These are phyloP conservation scores for Incumbomyces delicatus DNA, from an alignment of 2,329 filamentous ascomycete genomes.

Conservation along the genomic window DNA sequence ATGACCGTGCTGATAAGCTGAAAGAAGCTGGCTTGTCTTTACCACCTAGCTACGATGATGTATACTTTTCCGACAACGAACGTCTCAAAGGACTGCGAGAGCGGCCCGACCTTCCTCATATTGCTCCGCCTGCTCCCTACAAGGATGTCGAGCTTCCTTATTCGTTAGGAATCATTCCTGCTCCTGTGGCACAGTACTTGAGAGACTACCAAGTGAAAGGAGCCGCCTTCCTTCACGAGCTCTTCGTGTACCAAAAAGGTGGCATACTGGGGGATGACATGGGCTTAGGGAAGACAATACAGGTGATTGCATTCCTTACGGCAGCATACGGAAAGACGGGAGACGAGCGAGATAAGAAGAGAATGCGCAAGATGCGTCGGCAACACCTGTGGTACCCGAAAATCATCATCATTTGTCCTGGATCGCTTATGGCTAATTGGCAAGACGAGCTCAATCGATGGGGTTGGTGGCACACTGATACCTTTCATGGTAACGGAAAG, in stretches of 20 bases:
- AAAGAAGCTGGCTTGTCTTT: slow-evolving; percentile 61
- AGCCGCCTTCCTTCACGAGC: slow-evolving; percentile 71
- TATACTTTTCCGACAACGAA: slow-evolving; percentile 67
- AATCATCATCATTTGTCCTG: slow-evolving; percentile 78
- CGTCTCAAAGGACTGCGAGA: slow-evolving; percentile 52
- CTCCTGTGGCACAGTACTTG: slow-evolving; percentile 80
- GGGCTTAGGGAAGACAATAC: slow-evolving; percentile 93
- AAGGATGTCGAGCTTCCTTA: slow-evolving; percentile 64
- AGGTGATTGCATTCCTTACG: slow-evolving; percentile 85
- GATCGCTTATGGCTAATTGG: slow-evolving; percentile 85
- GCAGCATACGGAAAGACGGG: slow-evolving; percentile 90
- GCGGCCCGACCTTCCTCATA: slow-evolving; percentile 56
- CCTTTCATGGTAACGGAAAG: slow-evolving; percentile 60
- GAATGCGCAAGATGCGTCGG: slow-evolving; percentile 76
- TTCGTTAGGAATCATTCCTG: slow-evolving; percentile 74
- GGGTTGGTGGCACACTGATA: slow-evolving; percentile 90
- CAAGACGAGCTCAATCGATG: slow-evolving; percentile 73
- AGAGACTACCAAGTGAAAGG: slow-evolving; percentile 86
- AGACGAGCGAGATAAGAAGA: slow-evolving; percentile 72
- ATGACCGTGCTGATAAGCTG: slow-evolving; percentile 49
- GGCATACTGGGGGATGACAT: slow-evolving; percentile 93
- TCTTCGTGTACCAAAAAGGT: slow-evolving; percentile 85
- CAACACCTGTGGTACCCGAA: slow-evolving; percentile 66
- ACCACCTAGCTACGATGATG: slow-evolving; percentile 65
- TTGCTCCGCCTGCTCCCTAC: slow-evolving; percentile 58